Percentiles rank a stretch among this genome's conserved stretches.
These are phyloP conservation scores for Plasmodium billcollinsi DNA, from an alignment of 169 alveolate species.

Conservation along the genomic window DNA sequence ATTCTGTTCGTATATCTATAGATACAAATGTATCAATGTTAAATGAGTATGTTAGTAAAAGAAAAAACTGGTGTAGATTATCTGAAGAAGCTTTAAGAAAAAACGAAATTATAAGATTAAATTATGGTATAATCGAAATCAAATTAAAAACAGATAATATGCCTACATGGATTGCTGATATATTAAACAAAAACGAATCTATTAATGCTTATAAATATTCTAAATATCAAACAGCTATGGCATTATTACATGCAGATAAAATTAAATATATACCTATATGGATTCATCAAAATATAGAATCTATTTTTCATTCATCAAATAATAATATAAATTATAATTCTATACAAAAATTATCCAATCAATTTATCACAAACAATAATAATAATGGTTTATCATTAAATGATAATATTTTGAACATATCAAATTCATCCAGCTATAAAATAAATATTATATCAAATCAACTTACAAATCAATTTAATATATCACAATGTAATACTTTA, in stretches of 20 bases:
- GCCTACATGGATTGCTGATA: conserved; percentile 81
- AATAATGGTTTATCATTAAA: neutral
- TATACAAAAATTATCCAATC: neutral
- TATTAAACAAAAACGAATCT: conserved; percentile 78
- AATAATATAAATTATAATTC: conserved; percentile 2
- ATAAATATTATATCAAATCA: neutral
- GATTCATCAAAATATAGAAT: conserved; percentile 76
- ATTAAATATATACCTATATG: conserved; percentile 79
- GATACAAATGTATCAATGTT: conserved; percentile 88
- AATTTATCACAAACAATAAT: neutral
- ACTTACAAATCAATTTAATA: neutral
- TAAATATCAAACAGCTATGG: conserved; percentile 86
- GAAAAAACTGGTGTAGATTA: conserved; percentile 86
- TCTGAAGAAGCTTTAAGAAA: conserved; percentile 85
- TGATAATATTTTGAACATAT: neutral
- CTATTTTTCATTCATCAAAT: conserved; percentile 30
- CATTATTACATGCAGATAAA: conserved; percentile 81
- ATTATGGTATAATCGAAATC: conserved; percentile 82
- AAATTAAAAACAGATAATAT: conserved; percentile 80
- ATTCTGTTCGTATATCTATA: conserved; percentile 83
- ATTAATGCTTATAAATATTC: conserved; percentile 82
- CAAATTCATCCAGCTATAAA: neutral
- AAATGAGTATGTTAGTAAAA: conserved; percentile 65
- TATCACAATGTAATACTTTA: conserved; percentile 6
- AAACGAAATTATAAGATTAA: conserved; percentile 80